Evolutionary conservation across 768 basidiomycete species (phyloP).

Genomic region (Rhodotorula diobovata): DNA sequence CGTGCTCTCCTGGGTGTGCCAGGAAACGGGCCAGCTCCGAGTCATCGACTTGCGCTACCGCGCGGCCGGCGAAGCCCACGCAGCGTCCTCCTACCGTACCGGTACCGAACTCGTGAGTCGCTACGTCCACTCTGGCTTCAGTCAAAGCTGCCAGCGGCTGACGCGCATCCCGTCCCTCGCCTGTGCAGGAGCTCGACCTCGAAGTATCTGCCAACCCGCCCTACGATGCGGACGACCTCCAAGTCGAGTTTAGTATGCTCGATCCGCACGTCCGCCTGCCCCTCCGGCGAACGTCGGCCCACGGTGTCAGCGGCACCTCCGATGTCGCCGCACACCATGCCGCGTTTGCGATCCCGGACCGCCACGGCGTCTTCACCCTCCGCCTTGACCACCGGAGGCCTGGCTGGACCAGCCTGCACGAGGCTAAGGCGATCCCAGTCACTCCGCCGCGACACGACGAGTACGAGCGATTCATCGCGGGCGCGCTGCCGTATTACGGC

Average conservation of each 20-base stretch:
- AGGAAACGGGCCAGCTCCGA: conserved; percentile 72
- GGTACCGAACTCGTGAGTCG: conserved; percentile 72
- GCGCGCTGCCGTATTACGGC: conserved; percentile 92
- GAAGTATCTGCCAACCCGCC: conserved; percentile 71
- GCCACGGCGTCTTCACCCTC: conserved; percentile 98
- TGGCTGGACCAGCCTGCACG: conserved; percentile 74
- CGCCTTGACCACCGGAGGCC: conserved; percentile 82
- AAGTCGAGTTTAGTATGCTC: conserved; percentile 96
- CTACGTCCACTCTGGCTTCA: too few species aligned
- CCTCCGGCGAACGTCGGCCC: conserved; percentile 67
- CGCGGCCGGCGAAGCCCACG: conserved; percentile 48
- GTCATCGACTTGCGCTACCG: conserved; percentile 57
- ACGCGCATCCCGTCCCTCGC: background rate
- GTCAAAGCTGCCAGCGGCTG: too few species aligned
- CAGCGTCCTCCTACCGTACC: conserved; percentile 59
- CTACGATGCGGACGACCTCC: conserved; percentile 69
- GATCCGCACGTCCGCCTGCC: conserved; percentile 84
- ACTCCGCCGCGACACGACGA: conserved; percentile 92
- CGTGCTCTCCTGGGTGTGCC: conserved; percentile 83
- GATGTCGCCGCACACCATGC: conserved; percentile 41
- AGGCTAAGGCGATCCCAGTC: conserved; percentile 72
- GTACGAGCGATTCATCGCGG: conserved; percentile 89
- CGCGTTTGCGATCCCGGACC: conserved; percentile 85
- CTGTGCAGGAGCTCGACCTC: conserved; percentile 63
- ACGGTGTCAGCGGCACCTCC: conserved; percentile 52